These are phyloP conservation scores for Epichloe gansuensis DNA, from an alignment of 2,329 filamentous ascomycete species.

Conservation along the genomic window DNA sequence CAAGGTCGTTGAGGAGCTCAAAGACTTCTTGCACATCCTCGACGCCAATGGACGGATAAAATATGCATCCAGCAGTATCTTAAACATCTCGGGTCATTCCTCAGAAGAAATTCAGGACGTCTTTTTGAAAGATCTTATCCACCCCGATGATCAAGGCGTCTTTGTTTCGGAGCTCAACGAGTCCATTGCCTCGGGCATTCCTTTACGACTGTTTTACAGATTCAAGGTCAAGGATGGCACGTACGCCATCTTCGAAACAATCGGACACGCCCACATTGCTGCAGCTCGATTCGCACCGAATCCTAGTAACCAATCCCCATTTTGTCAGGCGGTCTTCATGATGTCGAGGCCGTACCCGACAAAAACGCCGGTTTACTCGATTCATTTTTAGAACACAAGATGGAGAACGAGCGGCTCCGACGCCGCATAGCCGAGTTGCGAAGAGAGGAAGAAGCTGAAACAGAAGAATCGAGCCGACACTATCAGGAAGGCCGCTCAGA, in stretches of 20 bases:
- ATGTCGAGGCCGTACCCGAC: conserved; percentile 85
- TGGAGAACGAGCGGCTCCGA: conserved; percentile 80
- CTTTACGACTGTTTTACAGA: conserved; percentile 75
- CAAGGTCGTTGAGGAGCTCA: conserved; percentile 77
- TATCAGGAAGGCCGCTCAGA: conserved; percentile 46
- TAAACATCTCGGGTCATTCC: conserved; percentile 61
- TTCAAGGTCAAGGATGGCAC: conserved; percentile 61
- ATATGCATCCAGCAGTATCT: conserved; percentile 73
- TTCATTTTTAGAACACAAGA: conserved; percentile 92
- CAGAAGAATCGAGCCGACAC: conserved; percentile 49
- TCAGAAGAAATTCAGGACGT: conserved; percentile 57
- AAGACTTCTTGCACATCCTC: conserved; percentile 78
- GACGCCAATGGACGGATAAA: conserved; percentile 72
- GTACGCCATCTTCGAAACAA: conserved; percentile 77
- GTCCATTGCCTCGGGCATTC: conserved; percentile 68
- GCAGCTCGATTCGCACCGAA: conserved; percentile 51
- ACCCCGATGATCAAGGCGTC: conserved; percentile 70
- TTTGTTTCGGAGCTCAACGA: conserved; percentile 85
- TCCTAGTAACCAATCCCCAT: conserved; percentile 50
- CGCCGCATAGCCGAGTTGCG: conserved; percentile 77
- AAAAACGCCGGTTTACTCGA: conserved; percentile 73
- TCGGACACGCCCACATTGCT: conserved; percentile 81
- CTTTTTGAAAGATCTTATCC: conserved; percentile 71
- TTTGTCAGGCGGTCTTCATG: conserved; percentile 85
- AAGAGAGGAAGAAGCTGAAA: conserved; percentile 72